Conservation (phyloP, 331 rosid genomes). For the Saraca asoca region DNA sequence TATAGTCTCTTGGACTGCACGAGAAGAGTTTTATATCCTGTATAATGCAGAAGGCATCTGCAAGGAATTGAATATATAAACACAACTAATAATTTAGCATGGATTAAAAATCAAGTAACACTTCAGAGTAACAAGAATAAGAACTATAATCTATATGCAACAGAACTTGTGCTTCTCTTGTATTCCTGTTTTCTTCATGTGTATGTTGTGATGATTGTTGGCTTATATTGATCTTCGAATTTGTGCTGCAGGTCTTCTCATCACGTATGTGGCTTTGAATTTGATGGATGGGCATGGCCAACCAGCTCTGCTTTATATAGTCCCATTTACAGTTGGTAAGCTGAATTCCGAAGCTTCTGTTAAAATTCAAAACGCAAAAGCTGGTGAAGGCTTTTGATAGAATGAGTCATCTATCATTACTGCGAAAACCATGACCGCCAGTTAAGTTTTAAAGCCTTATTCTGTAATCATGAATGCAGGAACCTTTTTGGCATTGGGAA, state of each 20-base stretch:
- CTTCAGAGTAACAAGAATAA: background rate
- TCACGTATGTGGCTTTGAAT: constrained; percentile 95
- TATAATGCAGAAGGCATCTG: background rate
- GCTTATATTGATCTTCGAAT: constrained; percentile 14
- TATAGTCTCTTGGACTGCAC: background rate
- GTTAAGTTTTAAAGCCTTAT: constrained; percentile 13
- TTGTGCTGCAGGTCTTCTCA: constrained; percentile 67
- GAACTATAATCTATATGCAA: background rate
- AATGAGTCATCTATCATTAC: no score
- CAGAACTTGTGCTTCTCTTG: constrained; percentile 17
- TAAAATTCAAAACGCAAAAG: background rate
- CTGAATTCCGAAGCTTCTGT: background rate
- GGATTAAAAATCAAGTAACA: background rate
- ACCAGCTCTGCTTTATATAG: constrained; percentile 95
- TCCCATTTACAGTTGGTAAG: constrained; percentile 95
- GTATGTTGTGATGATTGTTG: no score
- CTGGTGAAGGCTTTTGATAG: background rate
- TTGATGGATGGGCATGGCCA: constrained; percentile 99
- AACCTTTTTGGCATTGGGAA: constrained; percentile 85
- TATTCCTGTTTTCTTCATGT: constrained; percentile 14
- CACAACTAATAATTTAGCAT: background rate
- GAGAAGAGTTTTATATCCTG: background rate
- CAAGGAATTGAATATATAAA: background rate
- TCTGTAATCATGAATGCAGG: constrained; percentile 55
- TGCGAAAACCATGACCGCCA: background rate